Evolutionary conservation across 768 basidiomycete genomes (phyloP), one percentile per base, ranked within the genome.

Genomic region (Amanita thiersii): DNA sequence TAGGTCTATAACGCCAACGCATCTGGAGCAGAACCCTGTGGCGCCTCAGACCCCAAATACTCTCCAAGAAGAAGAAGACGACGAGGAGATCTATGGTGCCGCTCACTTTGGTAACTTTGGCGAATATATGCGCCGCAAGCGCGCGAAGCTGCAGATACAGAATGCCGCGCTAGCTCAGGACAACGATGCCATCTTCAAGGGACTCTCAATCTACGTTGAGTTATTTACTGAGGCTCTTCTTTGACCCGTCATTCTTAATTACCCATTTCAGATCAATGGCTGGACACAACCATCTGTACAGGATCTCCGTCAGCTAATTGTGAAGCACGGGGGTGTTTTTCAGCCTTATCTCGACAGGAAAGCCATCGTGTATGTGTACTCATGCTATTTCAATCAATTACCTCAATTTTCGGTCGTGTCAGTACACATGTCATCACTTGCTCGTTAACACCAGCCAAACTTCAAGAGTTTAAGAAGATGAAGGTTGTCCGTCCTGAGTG

Each of bases 361-460:
- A 61, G 66, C 77, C 15, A 52, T 78, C 12, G 83, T 85, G 80
- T 89, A 56, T 44, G 81, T 70, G 12, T 18, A 15, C 1, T 20
- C 17, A 14, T 41, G 5, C 18, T 43, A 29, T 3, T n/a, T 12
- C 43, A 14, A 11, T 29, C 10, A 21, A 11, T 24, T 34, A 17
- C 29, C 11, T 23, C 25, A 10, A 17, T 20, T 50, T 10, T 35
- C 25, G 14, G 37, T 15, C 37, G 29, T 7, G 31, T 7, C 52
- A 89, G 87, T 21, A 94, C 92, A 0, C 92, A 96, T 57, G 82
- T 99, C 51, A 68, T 99, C 37, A 94, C 96, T 3, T 85, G 83
- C 49, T 85, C 87, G 23, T 72, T 99, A 32, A 97, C 94, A 0
- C 83, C 89, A 0, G 79, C 81, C 30, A 99, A 98, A 62, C 73